Base-by-base conservation (phyloP, 1,284 basidiomycete species). In the Phaffia rhodozyma region DNA sequence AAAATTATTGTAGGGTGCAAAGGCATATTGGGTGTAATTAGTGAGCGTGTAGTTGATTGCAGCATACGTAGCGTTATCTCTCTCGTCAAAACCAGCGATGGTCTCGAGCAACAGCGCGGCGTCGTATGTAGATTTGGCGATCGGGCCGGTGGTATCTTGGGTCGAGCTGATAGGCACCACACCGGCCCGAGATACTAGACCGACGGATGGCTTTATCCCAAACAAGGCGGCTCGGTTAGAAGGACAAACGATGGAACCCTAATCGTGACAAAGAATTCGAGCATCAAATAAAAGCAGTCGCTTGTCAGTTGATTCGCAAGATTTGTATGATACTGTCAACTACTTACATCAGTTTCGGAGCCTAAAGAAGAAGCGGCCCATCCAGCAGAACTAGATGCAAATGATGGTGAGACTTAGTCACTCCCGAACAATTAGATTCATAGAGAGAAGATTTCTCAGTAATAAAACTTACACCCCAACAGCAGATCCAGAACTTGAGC, bases 141-240 rank as follows among this genome's bases (percentile, higher is more conserved):
- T 72, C 0, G 72, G 71, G 13, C 72, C 72, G 23, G 68, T 60
- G 0, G 69, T 68, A 51, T 73, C 72, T 51, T 65, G 63, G 9
- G 68, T 69, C 3, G 59, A 66, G 56, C 48, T 67, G 52, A 71
- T 68, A 1, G 72, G 72, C 9, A 71, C 63, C 29, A 71, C 66
- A 2, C 72, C 72, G 7, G 54, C 62, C 13, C 63, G 51, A 2
- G 67, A 67, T 1, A 68, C 63, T 1, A 72, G 63, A 2, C 72
- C 72, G 5, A 69, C 62, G 16, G 66, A 68, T 16, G 68, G 68
- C 49, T 69, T 63, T 56, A 73, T 66, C 9, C 68, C 68, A 47
- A 67, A 71, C 11, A 72, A 55, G 18, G 69, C 69, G 13, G 70
- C 69, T 9, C 69, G 55, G 29, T 29, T 64, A 4, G 71, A 65